Percentiles rank a stretch among this genome's conserved stretches.
These are phyloP conservation scores for Alloteropsis semialata DNA, from an alignment of 176 grass and related monocot species.

Conservation along the genomic window DNA sequence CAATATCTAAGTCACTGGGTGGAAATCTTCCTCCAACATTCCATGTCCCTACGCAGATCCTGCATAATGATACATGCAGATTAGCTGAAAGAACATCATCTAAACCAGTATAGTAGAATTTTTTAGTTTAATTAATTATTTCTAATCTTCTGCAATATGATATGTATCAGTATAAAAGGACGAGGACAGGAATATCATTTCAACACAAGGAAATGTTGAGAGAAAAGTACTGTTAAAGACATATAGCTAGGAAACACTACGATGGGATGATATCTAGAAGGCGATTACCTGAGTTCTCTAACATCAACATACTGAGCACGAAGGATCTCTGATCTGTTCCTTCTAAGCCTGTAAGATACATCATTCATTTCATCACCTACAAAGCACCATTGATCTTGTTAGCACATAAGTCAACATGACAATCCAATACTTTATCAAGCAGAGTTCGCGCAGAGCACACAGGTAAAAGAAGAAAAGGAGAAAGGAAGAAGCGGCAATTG, in stretches of 20 bases:
- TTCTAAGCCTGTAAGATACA: slow-evolving; percentile 46
- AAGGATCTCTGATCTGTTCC: slow-evolving; percentile 58
- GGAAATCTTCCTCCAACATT: slow-evolving; percentile 82
- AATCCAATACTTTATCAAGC: slow-evolving; percentile 5
- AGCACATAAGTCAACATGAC: not conserved
- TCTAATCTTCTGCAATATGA: slow-evolving; percentile 8
- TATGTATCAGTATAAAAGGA: slow-evolving; percentile 1
- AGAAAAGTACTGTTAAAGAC: not conserved
- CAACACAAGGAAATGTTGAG: not conserved
- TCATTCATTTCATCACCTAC: slow-evolving; percentile 41
- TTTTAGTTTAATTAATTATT: slow-evolving; percentile 4
- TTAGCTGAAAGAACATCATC: slow-evolving; percentile 22
- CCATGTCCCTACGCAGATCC: slow-evolving; percentile 77
- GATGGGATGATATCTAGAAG: not conserved
- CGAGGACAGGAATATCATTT: slow-evolving; percentile 6
- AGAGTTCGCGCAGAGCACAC: not conserved
- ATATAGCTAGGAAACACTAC: not conserved
- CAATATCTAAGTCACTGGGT: slow-evolving; percentile 51
- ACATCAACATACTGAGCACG: slow-evolving; percentile 62
- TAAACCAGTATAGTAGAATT: not conserved
- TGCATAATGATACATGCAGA: slow-evolving; percentile 28
- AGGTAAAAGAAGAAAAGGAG: not conserved
- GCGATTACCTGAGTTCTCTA: slow-evolving; percentile 68
- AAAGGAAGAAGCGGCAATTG: not conserved
- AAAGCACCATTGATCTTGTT: not conserved